Base-by-base conservation (phyloP, 208 protist genomes). In the Crithidia thermophila region DNA sequence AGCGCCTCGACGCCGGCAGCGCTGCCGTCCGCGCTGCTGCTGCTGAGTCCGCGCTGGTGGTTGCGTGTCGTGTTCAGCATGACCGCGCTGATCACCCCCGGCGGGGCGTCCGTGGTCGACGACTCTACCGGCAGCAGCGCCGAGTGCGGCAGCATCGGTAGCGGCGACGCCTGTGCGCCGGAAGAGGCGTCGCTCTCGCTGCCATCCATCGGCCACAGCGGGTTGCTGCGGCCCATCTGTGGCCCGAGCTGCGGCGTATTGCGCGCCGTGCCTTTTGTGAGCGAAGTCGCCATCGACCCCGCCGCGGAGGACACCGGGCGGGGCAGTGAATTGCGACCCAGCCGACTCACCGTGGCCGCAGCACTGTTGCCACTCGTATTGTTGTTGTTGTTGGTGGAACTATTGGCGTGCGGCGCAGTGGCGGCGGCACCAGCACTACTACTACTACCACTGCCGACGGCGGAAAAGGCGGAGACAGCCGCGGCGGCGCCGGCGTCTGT, bases 121-220 rank as follows among this genome's bases (percentile, higher is more conserved):
- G 1, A 14, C 18, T 1, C 14, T n/a, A n/a, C n/a, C n/a, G n/a
- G n/a, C n/a, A n/a, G n/a, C n/a, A n/a, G n/a, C 3, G 5, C 2
- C 6, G 57, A 36, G 25, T 31, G 4, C 14, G 4, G 20, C 14
- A 28, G 10, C 57, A 42, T 18, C 4, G 57, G 14, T 9, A 18
- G 6, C 20, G 42, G n/a, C 27, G 36, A 43, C 20, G 53, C 23
- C 14, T n/a, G n/a, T n/a, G n/a, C n/a, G n/a, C n/a, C n/a, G n/a
- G n/a, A n/a, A n/a, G n/a, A n/a, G 55, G 25, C 25, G 27, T 31
- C 27, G 42, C 31, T 23, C 10, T 5, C 39, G 14, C 36, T 14
- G 7, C 59, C 67, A 3, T 73, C 58, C 1, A 39, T 30, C 23
- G 67, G 40, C 58, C 67, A 66, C 11, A 61, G 67, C 18, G 57